Base-by-base conservation (phyloP, 306 rosid genomes). In the Bauhinia variegata region DNA sequence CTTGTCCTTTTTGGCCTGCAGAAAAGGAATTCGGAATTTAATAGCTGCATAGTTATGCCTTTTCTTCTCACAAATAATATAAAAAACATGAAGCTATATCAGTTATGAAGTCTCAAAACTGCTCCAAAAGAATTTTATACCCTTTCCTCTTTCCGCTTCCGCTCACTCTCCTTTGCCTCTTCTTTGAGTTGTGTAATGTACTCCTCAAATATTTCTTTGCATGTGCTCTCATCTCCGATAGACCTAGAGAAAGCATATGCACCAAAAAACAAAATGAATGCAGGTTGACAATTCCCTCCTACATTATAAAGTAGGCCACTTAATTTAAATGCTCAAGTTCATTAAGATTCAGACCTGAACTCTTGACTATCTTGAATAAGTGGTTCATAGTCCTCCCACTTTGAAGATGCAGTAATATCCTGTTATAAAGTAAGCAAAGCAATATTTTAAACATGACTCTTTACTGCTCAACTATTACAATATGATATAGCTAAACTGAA, bases 141-240 rank as follows among this genome's bases (percentile, higher is more conserved):
- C 96, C 84, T 92, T 57, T 92, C 96, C 71, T 87, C 98, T 75
- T 87, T 87, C 54, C 96, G 80, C 80, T 82, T 89, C 60, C 84
- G 79, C 70, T 89, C 96, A 12, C 48, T 87, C 76, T 92, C 98
- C 70, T 85, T 87, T 66, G 83, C 87, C 74, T 79, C 88, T 62
- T 92, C 98, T 78, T 84, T 87, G 70, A 92, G 82, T 68, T 89
- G 95, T 13, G 70, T 57, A 59, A 89, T 52, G 78, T 87, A 83
- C 47, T 85, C 85, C 78, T 92, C 96, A 78, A 92, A 89, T 64
- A 82, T 52, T 72, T 85, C 86, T 79, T 58, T 84, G 83, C 98
- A 85, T 16, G 72, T 54, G 72, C 68, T 80, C 64, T 79, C 98
- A 31, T 87, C 95, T 66, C 85, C 96, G 60, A 92, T 78, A 60